Conservation (phyloP, 495 filamentous ascomycete species). For the Hypoxylon cercidicola region DNA sequence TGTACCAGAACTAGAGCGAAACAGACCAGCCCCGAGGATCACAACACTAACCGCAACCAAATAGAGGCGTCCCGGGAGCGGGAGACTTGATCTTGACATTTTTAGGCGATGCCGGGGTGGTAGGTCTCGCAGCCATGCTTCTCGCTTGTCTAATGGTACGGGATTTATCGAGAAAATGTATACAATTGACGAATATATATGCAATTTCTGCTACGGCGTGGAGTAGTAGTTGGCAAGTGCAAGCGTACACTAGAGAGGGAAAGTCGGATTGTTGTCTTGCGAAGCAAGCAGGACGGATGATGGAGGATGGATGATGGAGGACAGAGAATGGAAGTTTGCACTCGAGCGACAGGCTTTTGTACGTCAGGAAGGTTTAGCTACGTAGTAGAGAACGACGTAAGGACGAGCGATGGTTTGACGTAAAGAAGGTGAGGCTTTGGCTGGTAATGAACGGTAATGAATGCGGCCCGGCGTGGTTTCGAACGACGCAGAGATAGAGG, state of each 20-base stretch:
- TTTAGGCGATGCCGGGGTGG: slow-evolving; percentile 64
- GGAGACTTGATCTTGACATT: slow-evolving; percentile 62
- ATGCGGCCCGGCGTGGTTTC: too few relatives aligned
- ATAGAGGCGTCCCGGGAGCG: slow-evolving; percentile 61
- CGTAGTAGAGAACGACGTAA: neutral
- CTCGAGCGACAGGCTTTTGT: neutral
- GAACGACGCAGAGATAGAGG: too few relatives aligned
- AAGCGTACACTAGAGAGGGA: too few relatives aligned
- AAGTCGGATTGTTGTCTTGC: too few relatives aligned
- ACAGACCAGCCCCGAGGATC: neutral
- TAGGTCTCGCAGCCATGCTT: slow-evolving; percentile 56
- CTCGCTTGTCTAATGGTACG: slow-evolving; percentile 1
- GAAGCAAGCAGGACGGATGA: too few relatives aligned
- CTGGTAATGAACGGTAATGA: neutral
- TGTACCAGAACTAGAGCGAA: neutral
- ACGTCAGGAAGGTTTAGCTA: too few relatives aligned
- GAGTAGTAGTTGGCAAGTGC: neutral
- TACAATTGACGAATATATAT: slow-evolving; percentile 2
- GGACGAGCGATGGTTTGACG: slow-evolving; percentile 3
- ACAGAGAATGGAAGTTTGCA: too few relatives aligned
- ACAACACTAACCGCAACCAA: slow-evolving; percentile 62
- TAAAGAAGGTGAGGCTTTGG: neutral
- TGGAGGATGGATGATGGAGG: too few relatives aligned
- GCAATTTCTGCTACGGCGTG: slow-evolving; percentile 4
- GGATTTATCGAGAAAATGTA: slow-evolving; percentile 7